Base-by-base conservation (phyloP, 1,284 basidiomycete genomes). In the Rhodotorula sp. region DNA sequence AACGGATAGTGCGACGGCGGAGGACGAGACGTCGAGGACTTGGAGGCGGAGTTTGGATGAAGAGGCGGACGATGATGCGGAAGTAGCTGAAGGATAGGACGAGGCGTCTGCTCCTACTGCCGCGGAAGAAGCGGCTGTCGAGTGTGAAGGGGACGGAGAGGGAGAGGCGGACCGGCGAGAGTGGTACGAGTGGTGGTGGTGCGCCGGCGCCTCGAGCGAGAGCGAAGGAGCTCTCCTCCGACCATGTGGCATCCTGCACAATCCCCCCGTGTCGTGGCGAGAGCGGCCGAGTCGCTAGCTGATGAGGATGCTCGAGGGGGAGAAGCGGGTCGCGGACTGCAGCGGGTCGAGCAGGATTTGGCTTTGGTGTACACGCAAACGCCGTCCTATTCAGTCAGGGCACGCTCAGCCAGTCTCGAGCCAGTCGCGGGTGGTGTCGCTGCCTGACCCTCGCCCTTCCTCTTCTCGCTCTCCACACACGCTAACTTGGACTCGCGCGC, bases 1-100 rank as follows among this genome's bases (percentile, higher is more conserved):
- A 32, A 75, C 74, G 24, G 68, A 67, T 17, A 75, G 60, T 19
- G 71, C 71, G 34, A 75, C 71, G 30, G 71, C 71, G 1, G 74
- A 73, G 22, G 64, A 60, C 9, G 74, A 71, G 10, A 75, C 69
- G 65, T 75, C 74, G 52, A 75, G 64, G n/a, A 75, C 71, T 49
- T 75, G 44, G 15, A 75, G 68, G 27, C 48, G 60, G 17, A 68
- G 54, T 15, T 44, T 56, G 6, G 53, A 17, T 47, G 47, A 10
- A 27, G 29, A 53, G 58, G 30, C 36, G 27, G 27, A n/a, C 1
- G 15, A 9, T 17, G 20, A 13, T 4, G 32, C 24, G 10, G 59
- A 32, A 13, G 10, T 13, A 24, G 29, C 15, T 6, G 22, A 10
- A 6, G 48, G 24, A 5, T 48, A 55, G 4, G 62, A 29, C 51